Conservation (phyloP, 2,329 filamentous ascomycete genomes). For the Elsinoe australis region DNA sequence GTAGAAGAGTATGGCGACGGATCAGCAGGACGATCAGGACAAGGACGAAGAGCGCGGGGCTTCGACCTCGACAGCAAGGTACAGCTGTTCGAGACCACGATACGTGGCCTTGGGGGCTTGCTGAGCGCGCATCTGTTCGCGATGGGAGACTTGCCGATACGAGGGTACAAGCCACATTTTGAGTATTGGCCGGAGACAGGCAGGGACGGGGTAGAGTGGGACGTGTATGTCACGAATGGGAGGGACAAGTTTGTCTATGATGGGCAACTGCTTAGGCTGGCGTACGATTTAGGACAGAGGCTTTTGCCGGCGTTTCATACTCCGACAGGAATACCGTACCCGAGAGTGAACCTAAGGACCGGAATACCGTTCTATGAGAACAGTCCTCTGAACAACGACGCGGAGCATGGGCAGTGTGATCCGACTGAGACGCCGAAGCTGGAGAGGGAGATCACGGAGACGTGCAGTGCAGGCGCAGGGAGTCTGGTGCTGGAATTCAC, state of each 20-base stretch:
- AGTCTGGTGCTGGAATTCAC: conserved; percentile 92
- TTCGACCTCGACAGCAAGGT: conserved; percentile 98
- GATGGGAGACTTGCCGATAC: conserved; percentile 78
- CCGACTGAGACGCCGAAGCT: conserved; percentile 37
- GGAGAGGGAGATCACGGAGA: conserved; percentile 75
- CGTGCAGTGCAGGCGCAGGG: conserved; percentile 92
- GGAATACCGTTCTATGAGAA: conserved; percentile 90
- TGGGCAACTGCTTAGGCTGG: conserved; percentile 82
- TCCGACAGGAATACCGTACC: conserved; percentile 84
- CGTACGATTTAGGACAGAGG: conserved; percentile 73
- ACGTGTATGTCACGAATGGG: conserved; percentile 26
- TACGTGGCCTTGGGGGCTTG: conserved; percentile 81
- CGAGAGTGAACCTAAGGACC: conserved; percentile 80
- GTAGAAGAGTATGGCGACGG: conserved; percentile 85
- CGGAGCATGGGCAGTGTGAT: conserved; percentile 42
- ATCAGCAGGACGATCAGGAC: conserved; percentile 56
- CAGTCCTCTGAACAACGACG: conserved; percentile 63
- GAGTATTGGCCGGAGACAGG: conserved; percentile 13
- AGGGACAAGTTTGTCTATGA: conserved; percentile 60
- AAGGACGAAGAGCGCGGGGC: conserved; percentile 65
- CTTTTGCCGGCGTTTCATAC: conserved; percentile 90
- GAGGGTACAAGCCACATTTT: conserved; percentile 56
- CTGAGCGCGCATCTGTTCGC: conserved; percentile 92
- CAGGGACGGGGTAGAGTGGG: conserved; percentile 25
- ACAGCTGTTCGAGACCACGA: conserved; percentile 96